Conservation (phyloP, 1,284 basidiomycete genomes). For the Ustilago curta region DNA sequence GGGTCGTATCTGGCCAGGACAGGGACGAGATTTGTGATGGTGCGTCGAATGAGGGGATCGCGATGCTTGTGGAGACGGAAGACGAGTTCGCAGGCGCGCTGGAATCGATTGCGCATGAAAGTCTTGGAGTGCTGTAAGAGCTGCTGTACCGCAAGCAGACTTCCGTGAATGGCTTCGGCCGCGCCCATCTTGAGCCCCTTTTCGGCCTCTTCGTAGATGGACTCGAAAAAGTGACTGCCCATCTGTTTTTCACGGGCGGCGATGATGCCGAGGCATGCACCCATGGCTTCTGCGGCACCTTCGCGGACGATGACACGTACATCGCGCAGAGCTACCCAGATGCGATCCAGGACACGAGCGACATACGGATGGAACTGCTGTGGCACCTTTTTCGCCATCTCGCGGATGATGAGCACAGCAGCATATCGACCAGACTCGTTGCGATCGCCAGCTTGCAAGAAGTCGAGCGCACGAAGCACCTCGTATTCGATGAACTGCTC, state of each 20-base stretch:
- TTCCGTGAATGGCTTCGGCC: constrained; percentile 90
- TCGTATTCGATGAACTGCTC: constrained; percentile 88
- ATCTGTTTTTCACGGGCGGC: constrained; percentile 66
- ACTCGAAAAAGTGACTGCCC: constrained; percentile 65
- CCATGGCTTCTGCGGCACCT: constrained; percentile 67
- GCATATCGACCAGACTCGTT: constrained; percentile 71
- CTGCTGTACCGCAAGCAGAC: constrained; percentile 90
- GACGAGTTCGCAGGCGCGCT: constrained; percentile 90
- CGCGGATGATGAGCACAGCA: constrained; percentile 69
- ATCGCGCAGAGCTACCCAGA: constrained; percentile 68
- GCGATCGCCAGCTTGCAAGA: constrained; percentile 72
- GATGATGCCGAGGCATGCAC: constrained; percentile 68
- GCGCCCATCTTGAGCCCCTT: constrained; percentile 83
- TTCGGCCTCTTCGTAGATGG: constrained; percentile 82
- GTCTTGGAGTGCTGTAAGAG: constrained; percentile 92
- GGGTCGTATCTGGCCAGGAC: constrained; percentile 67
- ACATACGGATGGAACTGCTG: constrained; percentile 68
- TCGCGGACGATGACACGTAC: constrained; percentile 63
- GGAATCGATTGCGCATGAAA: constrained; percentile 92
- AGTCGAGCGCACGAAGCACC: constrained; percentile 82
- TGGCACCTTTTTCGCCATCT: constrained; percentile 67
- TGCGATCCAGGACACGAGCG: constrained; percentile 63
- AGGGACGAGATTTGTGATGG: constrained; percentile 63
- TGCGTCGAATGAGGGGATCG: constrained; percentile 85
- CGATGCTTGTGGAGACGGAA: constrained; percentile 89